Base-by-base conservation (phyloP, 257 asterid genomes). In the Craterostigma plantagineum region DNA sequence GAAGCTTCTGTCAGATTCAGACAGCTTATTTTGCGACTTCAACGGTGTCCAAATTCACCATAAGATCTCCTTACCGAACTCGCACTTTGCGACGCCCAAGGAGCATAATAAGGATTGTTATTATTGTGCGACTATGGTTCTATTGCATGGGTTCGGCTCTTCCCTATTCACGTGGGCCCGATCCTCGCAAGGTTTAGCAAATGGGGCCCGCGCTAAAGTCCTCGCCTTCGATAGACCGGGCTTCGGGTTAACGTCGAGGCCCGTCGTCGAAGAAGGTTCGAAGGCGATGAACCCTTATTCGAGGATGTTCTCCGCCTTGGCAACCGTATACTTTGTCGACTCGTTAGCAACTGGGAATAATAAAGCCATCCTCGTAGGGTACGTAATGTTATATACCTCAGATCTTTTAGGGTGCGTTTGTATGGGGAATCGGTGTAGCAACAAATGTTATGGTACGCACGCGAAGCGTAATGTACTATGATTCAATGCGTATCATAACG, bases 151-250 rank as follows among this genome's bases (percentile, higher is more conserved):
- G 3, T 82, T 87, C 64, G 98, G 95, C 55, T 92, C 98, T 64
- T 87, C 98, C 1, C 58, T 67, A 40, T 87, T 70, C 56, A 79
- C 98, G 3, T 87, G 98, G 98, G 57, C 54, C 60, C 74, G 77
- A 37, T 91, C 63, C 33, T 69, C 83, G 93, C 79, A 82, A 49
- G 79, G 77, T 48, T 60, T 87, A 52, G 76, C 92, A 1, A 58
- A 11, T 40, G 59, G 50, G 38, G 54, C 59, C 27, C 75, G 84
- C 36, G 66, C 86, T 7, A 79, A 79, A 71, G 84, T 79, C 57
- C 75, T 82, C 55, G 95, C 98, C 39, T 87, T 87, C 63, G 98
- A 87, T 52, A 74, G 98, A 60, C 98, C 98, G 10, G 95, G 95
- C 38, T 87, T 87, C 49, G 98, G 98, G 42, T 61, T 87, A 66